Base-by-base conservation (phyloP, 805 yeast species). In the Yarrowia porcina region DNA sequence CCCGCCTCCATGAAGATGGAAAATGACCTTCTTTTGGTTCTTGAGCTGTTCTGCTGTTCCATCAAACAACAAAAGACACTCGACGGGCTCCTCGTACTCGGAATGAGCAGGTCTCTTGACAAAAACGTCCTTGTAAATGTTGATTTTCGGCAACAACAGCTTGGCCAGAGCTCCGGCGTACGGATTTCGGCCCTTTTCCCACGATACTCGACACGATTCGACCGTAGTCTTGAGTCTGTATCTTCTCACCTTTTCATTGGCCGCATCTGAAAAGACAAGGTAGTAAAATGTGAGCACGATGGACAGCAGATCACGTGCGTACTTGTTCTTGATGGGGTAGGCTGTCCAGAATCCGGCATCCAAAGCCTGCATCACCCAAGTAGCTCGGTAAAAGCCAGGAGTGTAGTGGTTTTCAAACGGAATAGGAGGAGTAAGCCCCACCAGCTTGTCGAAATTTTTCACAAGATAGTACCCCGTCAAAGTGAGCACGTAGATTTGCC, bases 281-380 rank as follows among this genome's bases (percentile, higher is more conserved):
- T 70, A 70, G 64, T 70, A 70, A 11, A 63, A 13, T 38, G 71
- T 59, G 63, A 70, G 69, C 20, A 67, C 38, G 10, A 70, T 44
- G 13, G 71, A 66, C 7, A 68, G 66, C 9, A 71, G 17, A 25
- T 70, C 71, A 10, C 72, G 66, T 1, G 67, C 12, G 8, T 61
- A 56, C 54, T 64, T 66, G 32, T 67, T 65, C 15, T 64, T 63
- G 21, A 70, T 64, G 21, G 69, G 65, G 69, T 70, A 67, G n/a
- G 73, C 74, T 6, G 73, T 70, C 73, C 73, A 70, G 50, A 70
- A 71, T 17, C 73, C 73, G 4, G 73, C 73, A 49, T 71, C 74
- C 20, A 69, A 64, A 3, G 73, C 73, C 9, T 71, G 71, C 38
- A 71, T 54, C 18, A 70, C 64, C 71, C 73, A 69, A 11, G 69